These are phyloP conservation scores for Hura crepitans DNA, from an alignment of 441 rosid genomes.

Conservation along the genomic window DNA sequence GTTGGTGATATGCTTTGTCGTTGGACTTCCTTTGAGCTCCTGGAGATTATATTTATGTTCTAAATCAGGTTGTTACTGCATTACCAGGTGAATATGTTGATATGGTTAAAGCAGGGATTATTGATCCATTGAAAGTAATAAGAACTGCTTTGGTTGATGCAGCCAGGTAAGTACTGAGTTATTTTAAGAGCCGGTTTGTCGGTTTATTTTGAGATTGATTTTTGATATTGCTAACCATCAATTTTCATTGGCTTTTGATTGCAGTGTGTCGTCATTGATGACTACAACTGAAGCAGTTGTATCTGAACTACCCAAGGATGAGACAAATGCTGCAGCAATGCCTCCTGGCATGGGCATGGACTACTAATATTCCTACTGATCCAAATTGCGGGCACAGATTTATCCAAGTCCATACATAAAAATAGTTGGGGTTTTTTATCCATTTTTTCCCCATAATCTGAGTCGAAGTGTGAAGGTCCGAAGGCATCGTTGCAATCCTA, in stretches of 20 bases:
- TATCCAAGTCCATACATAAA: conserved; percentile 5
- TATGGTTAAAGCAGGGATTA: conserved; percentile 85
- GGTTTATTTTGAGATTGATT: neutral
- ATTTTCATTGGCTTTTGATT: neutral
- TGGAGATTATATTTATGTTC: neutral
- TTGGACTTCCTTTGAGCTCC: too few species aligned
- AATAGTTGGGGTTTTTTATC: neutral
- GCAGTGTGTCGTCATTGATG: conserved; percentile 82
- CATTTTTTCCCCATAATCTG: neutral
- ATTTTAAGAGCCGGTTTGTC: neutral
- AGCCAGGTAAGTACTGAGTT: conserved; percentile 47
- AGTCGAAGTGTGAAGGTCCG: conserved; percentile 4
- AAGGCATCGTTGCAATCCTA: conserved; percentile 27
- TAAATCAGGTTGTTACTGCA: neutral
- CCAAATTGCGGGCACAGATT: neutral
- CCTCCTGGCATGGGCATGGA: conserved; percentile 67
- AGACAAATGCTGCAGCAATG: conserved; percentile 53
- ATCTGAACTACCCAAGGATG: conserved; percentile 72
- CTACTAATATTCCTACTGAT: conserved; percentile 30
- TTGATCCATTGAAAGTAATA: conserved; percentile 81
- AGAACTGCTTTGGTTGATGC: conserved; percentile 90
- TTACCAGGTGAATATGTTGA: conserved; percentile 69
- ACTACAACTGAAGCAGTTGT: conserved; percentile 84
- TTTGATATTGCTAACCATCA: neutral
- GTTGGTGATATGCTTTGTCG: conserved; percentile 28